A percentile compares a stretch with the other conserved stretches of the same genome.
These are phyloP conservation scores for Paracoccidioides lutzii DNA, from an alignment of 2,329 filamentous ascomycete genomes.

Conservation along the genomic window DNA sequence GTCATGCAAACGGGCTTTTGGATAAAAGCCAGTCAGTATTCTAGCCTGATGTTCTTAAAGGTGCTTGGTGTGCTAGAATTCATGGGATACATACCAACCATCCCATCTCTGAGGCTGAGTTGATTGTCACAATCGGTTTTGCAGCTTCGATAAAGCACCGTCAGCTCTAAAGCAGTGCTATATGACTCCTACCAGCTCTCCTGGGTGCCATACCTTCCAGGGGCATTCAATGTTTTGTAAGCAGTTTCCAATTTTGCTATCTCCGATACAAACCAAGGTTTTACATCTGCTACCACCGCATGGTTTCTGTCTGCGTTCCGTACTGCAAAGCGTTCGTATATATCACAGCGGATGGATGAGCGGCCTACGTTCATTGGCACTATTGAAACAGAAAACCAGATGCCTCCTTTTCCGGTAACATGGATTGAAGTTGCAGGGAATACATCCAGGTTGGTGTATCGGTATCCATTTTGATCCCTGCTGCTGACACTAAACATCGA, in stretches of 20 bases:
- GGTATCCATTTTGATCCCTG: no score
- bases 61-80: neutral
- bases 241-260: neutral
- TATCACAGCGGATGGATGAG: slow-evolving; percentile 21
- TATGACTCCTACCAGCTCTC: neutral
- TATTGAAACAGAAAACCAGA: slow-evolving; percentile 18
- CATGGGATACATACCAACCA: neutral
- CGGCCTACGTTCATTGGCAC: slow-evolving; percentile 16
- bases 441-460: slow-evolving; percentile 1
- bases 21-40: neutral
- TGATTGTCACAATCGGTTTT: neutral
- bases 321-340: slow-evolving; percentile 12
- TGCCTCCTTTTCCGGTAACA: slow-evolving; percentile 9
- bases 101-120: neutral
- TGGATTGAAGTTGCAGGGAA: slow-evolving; percentile 18
- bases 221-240: neutral
- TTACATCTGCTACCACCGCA: neutral
- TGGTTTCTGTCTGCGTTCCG: neutral
- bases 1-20: neutral
- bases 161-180: neutral
- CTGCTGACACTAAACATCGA: neutral
- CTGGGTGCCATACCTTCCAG: neutral
- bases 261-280: neutral
- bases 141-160: neutral
- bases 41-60: no score